Base-by-base conservation (phyloP, 805 yeast genomes). In the Candida ficus region DNA sequence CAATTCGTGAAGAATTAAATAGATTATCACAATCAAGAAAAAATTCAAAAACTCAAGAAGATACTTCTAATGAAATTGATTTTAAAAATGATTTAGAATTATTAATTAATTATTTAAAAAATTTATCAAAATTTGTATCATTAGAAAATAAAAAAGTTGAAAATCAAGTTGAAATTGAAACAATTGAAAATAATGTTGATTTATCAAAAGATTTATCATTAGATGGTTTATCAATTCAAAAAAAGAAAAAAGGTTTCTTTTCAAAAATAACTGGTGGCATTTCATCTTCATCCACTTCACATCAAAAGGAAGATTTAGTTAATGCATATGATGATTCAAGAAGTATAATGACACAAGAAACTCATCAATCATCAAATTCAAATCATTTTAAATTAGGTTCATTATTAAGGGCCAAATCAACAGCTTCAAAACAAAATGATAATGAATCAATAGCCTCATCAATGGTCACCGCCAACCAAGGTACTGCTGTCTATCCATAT, bases 111-210 rank as follows among this genome's bases (percentile, higher is more conserved):
- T 76, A 83, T 30, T 60, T 84, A 28, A 51, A 62, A 11, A 57
- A 73, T 2, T 66, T 90, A 41, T 73, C 80, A 38, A 71, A 71
- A 35, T 87, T 88, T 50, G 73, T 90, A 44, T 64, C 71, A 33
- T 80, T 82, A 46, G 99, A 93, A 57, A 80, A 86, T 4, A 62
- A 63, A 23, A 75, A 95, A 45, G 81, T 93, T 18, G 70, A 71
- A 30, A 75, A 82, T 11, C 95, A 89, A 56, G 98, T 90, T 16
- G 91, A 84, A 53, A 80, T 91, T 38, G 97, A 91, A 60, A 80
- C 93, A 21, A 88, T 93, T 50, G 93, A 87, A 60, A 76, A 81
- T 44, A 88, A 83, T 38, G 86, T 83, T 1, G 90, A 80, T 42
- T 33, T 37, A 14, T 36, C 44, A 9, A 70, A 75, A 51, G 93